Base-by-base conservation (phyloP, 352 stramenopile species). In the Phytophthora constricta region DNA sequence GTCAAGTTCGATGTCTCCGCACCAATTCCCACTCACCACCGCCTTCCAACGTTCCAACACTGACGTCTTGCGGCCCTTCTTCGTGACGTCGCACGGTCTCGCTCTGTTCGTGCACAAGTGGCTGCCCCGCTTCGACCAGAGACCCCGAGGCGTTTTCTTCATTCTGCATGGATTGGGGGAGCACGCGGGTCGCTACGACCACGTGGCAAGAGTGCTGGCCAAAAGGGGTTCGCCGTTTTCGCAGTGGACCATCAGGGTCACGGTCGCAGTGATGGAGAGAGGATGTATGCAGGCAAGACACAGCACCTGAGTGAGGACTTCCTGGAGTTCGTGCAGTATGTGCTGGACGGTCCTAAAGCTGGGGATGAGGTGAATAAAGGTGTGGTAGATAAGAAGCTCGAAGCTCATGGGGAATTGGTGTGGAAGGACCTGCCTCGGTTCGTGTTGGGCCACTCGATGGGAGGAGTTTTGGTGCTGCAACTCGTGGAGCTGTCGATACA, bases 181-280 rank as follows among this genome's bases (percentile, higher is more conserved):
- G 46, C 82, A 91, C 49, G 70, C 52, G 16, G 72, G 66, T 1
- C 74, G 81, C 2, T 87, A 87, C 62, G 77, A 87, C 37, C 75
- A 88, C 58, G 55, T 91, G 22, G 81, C 59, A 11, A 62, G 71
- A 23, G 62, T 58, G 26, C 27, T 90, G 39, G 72, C 65, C 10
- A 58, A 65, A 43, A 65, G 5, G 81, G 75, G 11, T 80, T 83
- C 26, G 79, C 81, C 1, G 82, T 90, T 33, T 89, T 91, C 52
- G 56, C 55, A 20, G 77, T 90, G 41, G 81, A 90, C 69, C 74
- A 85, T 47, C 80, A 91, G 39, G 80, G 82, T 10, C 79, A 88
- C 54, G 82, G 82, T 17, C 54, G 73, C 27, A 90, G 80, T 56
- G 81, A 91, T 53, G 80, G 80, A 26, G 82, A 90, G 34, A 72